Evolutionary conservation across 139 green algal genomes (phyloP).

Genomic region (Raphidocelis subcapitata): DNA sequence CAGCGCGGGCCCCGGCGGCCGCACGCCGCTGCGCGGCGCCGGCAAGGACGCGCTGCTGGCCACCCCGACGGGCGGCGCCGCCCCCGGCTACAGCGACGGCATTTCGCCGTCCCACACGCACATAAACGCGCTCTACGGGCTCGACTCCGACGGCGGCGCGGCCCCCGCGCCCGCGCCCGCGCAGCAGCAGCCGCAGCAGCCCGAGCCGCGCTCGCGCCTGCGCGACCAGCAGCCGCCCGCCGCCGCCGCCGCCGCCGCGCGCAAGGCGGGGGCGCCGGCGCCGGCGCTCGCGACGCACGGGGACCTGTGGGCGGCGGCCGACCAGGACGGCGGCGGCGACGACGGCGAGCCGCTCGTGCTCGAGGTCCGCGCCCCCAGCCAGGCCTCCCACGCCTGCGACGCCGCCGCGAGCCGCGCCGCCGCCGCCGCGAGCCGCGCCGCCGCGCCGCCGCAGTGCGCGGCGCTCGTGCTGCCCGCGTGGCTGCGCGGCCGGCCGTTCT

Average conservation of each 20-base stretch:
- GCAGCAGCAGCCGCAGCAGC: too few species aligned
- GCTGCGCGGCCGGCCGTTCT: constrained; percentile 17
- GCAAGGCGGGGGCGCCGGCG: neutral
- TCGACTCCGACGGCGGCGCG: constrained; percentile 10
- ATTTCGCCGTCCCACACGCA: neutral
- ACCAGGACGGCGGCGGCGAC: neutral
- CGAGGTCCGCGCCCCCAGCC: neutral
- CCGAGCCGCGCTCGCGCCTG: too few species aligned
- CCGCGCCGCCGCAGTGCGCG: neutral
- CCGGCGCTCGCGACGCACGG: neutral
- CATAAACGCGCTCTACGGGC: constrained; percentile 21
- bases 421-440: neutral
- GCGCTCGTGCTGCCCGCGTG: constrained; percentile 12
- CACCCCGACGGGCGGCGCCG: neutral
- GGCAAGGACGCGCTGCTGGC: neutral
- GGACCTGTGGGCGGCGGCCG: neutral
- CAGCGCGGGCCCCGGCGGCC: neutral
- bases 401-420: neutral
- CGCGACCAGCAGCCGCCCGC: neutral
- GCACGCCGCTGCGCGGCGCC: neutral
- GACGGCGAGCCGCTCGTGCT: too few species aligned
- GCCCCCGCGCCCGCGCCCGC: constrained; percentile 6
- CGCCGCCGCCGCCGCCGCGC: neutral
- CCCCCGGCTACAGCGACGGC: neutral
- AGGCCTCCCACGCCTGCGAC: neutral